Evolutionary conservation across 257 asterid genomes (phyloP), one percentile per base, ranked within the genome.

Genomic region (Plantago ovata): DNA sequence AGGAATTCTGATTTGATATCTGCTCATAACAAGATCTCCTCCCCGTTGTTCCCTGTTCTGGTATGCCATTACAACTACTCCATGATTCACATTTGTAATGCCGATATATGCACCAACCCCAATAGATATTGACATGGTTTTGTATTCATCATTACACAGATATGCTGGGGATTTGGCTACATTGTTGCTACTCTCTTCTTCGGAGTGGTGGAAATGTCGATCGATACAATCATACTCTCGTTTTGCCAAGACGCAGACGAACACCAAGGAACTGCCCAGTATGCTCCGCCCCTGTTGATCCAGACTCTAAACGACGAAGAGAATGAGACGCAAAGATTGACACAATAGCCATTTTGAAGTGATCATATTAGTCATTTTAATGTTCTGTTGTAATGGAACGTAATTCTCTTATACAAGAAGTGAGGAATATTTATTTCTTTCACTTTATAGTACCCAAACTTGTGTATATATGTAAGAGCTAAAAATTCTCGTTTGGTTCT

Each of bases 181-280:
- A 62, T 86, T 20, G 99, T 89, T 0, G 95, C 99, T 1, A 84
- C 87, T 8, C 95, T 93, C 56, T 93, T 93, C 85, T 93, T 93
- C 38, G 91, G 96, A 24, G 99, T 93, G 42, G 99, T 93, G 74
- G 99, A 93, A 81, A 89, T 86, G 96, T 93, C 99, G 2, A 83
- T 93, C 21, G 99, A 93, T 56, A 89, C 99, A 0, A 89, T 93
- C 20, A 93, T 93, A 65, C 95, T 89, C 41, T 93, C 99, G 0
- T 93, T 86, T 67, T 93, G 99, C 72, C 96, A 93, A 72, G 99
- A 93, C 68, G 82, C 99, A 0, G 97, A 93, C n/a, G 94, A 93
- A 63, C 97, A 93, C 78, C 96, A 93, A 64, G 99, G 99, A 43
- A 89, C 85, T 3, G 96, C 99, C 13, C 94, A 78, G 46, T 93